phyloP scores from a whole-genome alignment of 1,284 basidiomycete species.

The Heterobasidion irregulare region DNA sequence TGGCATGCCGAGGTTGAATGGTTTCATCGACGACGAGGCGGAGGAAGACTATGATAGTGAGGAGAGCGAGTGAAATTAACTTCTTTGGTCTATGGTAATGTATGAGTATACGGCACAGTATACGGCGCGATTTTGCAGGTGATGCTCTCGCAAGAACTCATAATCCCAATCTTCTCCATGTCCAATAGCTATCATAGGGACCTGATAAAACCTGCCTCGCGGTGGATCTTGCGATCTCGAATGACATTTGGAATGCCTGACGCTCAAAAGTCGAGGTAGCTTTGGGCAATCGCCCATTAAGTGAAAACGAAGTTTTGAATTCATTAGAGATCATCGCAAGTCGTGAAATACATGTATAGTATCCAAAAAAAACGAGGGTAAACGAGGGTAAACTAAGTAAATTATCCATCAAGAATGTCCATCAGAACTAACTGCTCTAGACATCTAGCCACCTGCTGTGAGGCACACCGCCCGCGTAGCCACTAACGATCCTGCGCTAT shows the following conservation, averaged over 20 bases:
- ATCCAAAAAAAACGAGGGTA: neutral
- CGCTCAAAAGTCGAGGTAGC: too few relatives aligned
- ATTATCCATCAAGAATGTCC: neutral
- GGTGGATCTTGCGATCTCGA: too few relatives aligned
- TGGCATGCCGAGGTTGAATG: conserved; percentile 24
- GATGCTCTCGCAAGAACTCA: neutral
- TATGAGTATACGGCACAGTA: neutral
- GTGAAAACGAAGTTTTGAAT: neutral
- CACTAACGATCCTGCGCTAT: conserved; percentile 53
- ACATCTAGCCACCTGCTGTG: conserved; percentile 54
- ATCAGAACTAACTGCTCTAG: neutral
- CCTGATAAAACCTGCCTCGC: too few relatives aligned
- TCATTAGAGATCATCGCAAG: neutral
- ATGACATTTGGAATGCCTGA: too few relatives aligned
- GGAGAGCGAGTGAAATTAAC: conserved; percentile 32
- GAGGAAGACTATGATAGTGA: conserved; percentile 29
- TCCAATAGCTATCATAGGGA: too few relatives aligned
- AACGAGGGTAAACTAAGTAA: neutral
- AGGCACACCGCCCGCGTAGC: conserved; percentile 78
- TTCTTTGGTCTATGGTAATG: neutral
- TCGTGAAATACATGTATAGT: neutral
- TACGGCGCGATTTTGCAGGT: neutral
- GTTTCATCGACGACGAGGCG: conserved; percentile 7
- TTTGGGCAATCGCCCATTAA: too few relatives aligned
- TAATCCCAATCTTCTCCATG: too few relatives aligned